These are phyloP conservation scores for Botrytis hyacinthi DNA, from an alignment of 2,329 filamentous ascomycete species.

Conservation along the genomic window DNA sequence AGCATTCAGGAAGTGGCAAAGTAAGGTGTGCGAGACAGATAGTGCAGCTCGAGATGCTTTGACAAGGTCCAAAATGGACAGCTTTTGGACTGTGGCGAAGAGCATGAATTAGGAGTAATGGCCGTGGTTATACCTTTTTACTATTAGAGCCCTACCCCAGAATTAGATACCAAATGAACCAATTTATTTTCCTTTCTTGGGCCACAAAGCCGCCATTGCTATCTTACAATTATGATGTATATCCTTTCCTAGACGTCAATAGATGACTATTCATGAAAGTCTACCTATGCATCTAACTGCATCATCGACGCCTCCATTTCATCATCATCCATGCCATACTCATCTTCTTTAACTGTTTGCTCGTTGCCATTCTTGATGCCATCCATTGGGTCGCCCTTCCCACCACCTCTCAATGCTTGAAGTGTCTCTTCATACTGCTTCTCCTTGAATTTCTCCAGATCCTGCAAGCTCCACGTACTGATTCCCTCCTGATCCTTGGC, in stretches of 20 bases:
- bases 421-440: constrained; percentile 70
- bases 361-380: constrained; percentile 28
- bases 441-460: constrained; percentile 75
- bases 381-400: constrained; percentile 20
- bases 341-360: constrained; percentile 30
- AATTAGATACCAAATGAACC: constrained; percentile 11
- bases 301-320: constrained; percentile 54
- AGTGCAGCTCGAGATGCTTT: constrained; percentile 80
- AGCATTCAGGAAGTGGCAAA: constrained; percentile 83
- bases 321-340: constrained; percentile 38
- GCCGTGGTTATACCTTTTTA: not conserved
- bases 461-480: constrained; percentile 82
- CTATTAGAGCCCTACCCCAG: not conserved
- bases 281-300: constrained; percentile 30
- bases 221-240: constrained; percentile 12
- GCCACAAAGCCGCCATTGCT: not conserved
- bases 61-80: constrained; percentile 83
- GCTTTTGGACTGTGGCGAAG: constrained; percentile 90
- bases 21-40: constrained; percentile 90
- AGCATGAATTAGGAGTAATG: constrained; percentile 41
- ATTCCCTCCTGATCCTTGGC: constrained; percentile 84
- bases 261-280: not conserved
- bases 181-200: constrained; percentile 6
- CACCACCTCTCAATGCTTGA: constrained; percentile 54
- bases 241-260: not conserved